Evolutionary conservation across 495 filamentous ascomycete species (phyloP).

Genomic region (Extremus antarcticus): DNA sequence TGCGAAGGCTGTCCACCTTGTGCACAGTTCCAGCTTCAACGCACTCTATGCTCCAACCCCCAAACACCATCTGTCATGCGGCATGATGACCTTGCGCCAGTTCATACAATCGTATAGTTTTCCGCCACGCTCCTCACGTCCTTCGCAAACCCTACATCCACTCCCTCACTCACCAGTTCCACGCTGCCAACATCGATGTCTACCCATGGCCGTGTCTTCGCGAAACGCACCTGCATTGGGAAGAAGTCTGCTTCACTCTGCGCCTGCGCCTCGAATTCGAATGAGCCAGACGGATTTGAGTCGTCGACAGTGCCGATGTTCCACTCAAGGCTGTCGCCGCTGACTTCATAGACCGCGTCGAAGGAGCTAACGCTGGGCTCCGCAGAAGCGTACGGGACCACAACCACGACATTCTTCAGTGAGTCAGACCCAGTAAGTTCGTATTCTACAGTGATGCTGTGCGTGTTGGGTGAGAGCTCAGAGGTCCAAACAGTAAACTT

Average conservation of each 20-base stretch:
- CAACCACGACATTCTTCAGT: conserved; percentile 73
- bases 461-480: conserved; percentile 64
- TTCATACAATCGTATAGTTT: conserved; percentile 63
- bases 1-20: no score
- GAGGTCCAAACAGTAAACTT: conserved; percentile 95
- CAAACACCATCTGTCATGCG: not conserved
- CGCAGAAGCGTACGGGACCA: conserved; percentile 69
- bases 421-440: conserved; percentile 68
- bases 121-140: conserved; percentile 80
- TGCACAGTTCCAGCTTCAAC: no score
- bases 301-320: conserved; percentile 73
- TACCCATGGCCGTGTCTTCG: conserved; percentile 74
- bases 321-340: conserved; percentile 89
- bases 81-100: not conserved
- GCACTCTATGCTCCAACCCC: not conserved
- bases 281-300: conserved; percentile 67
- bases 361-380: conserved; percentile 87
- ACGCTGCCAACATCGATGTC: conserved; percentile 71
- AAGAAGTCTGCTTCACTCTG: conserved; percentile 85
- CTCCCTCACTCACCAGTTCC: conserved; percentile 62
- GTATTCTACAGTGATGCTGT: conserved; percentile 84
- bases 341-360: conserved; percentile 87
- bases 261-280: conserved; percentile 86
- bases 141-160: conserved; percentile 78
- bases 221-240: conserved; percentile 87